Evolutionary conservation across 805 yeast species (phyloP), one percentile per base, ranked within the genome.

Genomic region (Pichia thaimueangensis): DNA sequence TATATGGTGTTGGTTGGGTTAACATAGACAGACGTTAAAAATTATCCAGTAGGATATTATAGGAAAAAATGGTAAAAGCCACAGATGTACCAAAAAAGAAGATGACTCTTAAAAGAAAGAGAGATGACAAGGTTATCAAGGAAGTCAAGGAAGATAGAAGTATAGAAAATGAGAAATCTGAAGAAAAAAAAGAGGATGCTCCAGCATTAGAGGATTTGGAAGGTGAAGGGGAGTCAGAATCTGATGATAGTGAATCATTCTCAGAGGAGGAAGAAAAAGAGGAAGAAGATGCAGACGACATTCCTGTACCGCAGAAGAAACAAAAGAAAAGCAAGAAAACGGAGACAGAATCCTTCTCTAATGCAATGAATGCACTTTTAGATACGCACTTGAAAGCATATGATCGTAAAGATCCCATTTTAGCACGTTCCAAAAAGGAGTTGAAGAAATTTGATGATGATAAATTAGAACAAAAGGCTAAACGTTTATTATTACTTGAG

Each of bases 351-450:
- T 71, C 78, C 2, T 91, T 93, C 57, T 86, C 95, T 16, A 71
- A 65, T 42, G 97, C 97, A 0, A 78, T 93, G 56, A 78, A 69
- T 51, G 93, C 95, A 13, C 83, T 91, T 54, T 65, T 91, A 39
- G 84, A 83, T 5, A 86, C 97, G 2, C 81, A 78, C 54, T 69
- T 91, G 51, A 93, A 93, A 60, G 94, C 96, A 0, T 84, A 91
- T 54, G 87, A 84, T 56, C 73, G 97, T 57, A 74, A 74, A 35
- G 95, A 89, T 59, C 98, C 98, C 3, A 86, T 91, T 43, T 71
- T 91, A 64, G 89, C 91, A 7, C 79, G 97, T 64, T 70, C 76
- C 20, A 84, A 85, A 56, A 84, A 82, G 51, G 70, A 73, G 32
- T 47, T 80, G 39, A 82, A 80, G 63, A 80, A 85, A 51, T 72